A percentile compares a stretch with the other conserved stretches of the same genome.
phyloP scores from a whole-genome alignment of 441 rosid genomes.

The Bruguiera hainesii region DNA sequence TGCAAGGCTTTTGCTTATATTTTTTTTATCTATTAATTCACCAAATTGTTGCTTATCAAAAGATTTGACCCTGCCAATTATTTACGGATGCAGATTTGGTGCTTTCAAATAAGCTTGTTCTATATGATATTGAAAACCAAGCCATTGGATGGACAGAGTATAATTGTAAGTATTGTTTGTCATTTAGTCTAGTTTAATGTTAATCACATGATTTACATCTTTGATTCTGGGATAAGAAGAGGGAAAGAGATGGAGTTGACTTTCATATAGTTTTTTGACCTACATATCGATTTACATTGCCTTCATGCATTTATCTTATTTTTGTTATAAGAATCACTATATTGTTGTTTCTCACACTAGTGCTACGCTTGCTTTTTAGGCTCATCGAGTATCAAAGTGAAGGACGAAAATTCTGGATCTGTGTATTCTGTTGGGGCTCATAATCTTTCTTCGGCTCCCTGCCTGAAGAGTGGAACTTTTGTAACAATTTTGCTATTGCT shows the following conservation, averaged over 20 bases:
- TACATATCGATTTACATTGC: no score
- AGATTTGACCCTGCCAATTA: background rate
- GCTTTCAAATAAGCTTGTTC: constrained; percentile 66
- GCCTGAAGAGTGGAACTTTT: constrained; percentile 20
- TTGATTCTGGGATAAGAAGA: background rate
- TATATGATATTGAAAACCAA: constrained; percentile 72
- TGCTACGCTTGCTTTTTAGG: constrained; percentile 40
- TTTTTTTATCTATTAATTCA: no score
- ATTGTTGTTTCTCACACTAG: background rate
- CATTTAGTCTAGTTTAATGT: background rate
- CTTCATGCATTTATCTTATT: background rate
- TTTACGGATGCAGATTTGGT: constrained; percentile 60
- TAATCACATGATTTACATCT: background rate
- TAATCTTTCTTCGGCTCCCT: constrained; percentile 43
- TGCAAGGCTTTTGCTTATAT: no score
- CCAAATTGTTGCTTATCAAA: background rate
- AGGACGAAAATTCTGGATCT: constrained; percentile 54
- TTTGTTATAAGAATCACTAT: background rate
- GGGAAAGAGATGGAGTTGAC: background rate
- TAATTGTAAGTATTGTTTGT: constrained; percentile 60
- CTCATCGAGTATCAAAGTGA: constrained; percentile 65
- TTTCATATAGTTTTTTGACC: background rate
- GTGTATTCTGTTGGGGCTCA: constrained; percentile 55
- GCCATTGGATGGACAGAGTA: constrained; percentile 87
- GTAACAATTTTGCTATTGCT: constrained; percentile 33